Base-by-base conservation (phyloP, 805 yeast species). In the Wickerhamomyces bisporus region DNA sequence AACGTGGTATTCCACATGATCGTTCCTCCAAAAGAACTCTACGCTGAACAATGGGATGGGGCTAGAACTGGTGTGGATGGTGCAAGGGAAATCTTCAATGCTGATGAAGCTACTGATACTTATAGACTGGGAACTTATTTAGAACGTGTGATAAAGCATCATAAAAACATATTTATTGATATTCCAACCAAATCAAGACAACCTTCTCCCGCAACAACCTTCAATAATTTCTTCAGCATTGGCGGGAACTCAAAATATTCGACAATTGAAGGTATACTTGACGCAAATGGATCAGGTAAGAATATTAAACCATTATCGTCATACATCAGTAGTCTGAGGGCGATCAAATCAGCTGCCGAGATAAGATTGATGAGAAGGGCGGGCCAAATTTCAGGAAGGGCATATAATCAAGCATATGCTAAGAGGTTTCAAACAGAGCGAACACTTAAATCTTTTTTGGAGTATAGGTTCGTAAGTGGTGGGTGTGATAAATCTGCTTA, bases 41-140 rank as follows among this genome's bases (percentile, higher is more conserved):
- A 68, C 34, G 76, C 74, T 17, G 98, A 93, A 61, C 77, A 82
- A 45, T 93, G 99, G 99, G 97, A 91, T 50, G 99, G 99, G 11
- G 81, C 76, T 31, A 74, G 95, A 50, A 82, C 94, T 14, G 99
- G 99, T 1, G 71, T 80, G 4, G 76, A 80, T 34, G 96, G 94
- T 13, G 96, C 82, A 0, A 64, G 62, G 29, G 91, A 87, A 35
- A 77, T 80, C 32, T 93, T 93, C 65, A 93, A 91, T 57, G 95
- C 96, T 4, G 97, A 88, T 60, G 71, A 70, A 35, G 79, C 85
- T 6, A 72, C 71, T 28, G 74, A 75, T 31, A 70, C 74, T 28
- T 66, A 70, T 23, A 48, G 62, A 28, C 53, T 78, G 12, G 62
- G 63, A 7, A 40, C 54, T 4, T 70, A 76, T 45, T 43, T 85